Base-by-base conservation (phyloP, 2,329 filamentous ascomycete genomes). In the Neopestalotiopsis sp. region DNA sequence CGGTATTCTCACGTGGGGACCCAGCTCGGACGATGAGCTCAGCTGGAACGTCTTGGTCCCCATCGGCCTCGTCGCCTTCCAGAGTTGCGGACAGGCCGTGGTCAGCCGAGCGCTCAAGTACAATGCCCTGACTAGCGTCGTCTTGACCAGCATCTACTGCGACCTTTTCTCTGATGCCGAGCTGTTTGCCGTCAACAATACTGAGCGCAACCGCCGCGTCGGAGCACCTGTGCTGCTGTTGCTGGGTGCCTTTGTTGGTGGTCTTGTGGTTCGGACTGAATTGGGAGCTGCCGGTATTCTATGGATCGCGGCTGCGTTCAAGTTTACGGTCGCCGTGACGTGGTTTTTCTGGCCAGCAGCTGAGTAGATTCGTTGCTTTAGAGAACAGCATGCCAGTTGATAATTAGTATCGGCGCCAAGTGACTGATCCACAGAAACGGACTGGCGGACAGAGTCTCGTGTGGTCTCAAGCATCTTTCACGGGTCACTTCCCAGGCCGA, bases 81-180 rank as follows among this genome's bases (percentile, higher is more conserved):
- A 95, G 81, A 91, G 89, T 71, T 91, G 91, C 67, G 93, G 92
- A 0, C 93, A 95, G 77, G 92, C 92, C 1, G 90, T 94, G n/a
- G 88, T 89, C 0, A 93, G 91, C 74, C 83, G 92, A 3, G 89
- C 91, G 0, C 79, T 95, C 69, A 87, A 90, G 74, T 91, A 90
- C 76, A 90, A 89, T 69, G 89, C 90, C 2, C 81, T 95, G 24
- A 94, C 92, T 0, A 94, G 91, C 70, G 92, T 94, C 17, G 93
- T 95, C 3, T 80, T 96, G 69, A 95, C 93, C 1, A 94, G 91
- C 76, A 90, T 93, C 71, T 95, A 95, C 81, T 94, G 92, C 76
- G 93, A 95, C 77, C 76, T 95, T 24, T 94, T 94, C 73, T 92
- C 90, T 1, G 92, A 94, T 68, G 80, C 81, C 40, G 78, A 84